Conservation (phyloP, 106 monocot genomes). For the Narthecium ossifragum region DNA sequence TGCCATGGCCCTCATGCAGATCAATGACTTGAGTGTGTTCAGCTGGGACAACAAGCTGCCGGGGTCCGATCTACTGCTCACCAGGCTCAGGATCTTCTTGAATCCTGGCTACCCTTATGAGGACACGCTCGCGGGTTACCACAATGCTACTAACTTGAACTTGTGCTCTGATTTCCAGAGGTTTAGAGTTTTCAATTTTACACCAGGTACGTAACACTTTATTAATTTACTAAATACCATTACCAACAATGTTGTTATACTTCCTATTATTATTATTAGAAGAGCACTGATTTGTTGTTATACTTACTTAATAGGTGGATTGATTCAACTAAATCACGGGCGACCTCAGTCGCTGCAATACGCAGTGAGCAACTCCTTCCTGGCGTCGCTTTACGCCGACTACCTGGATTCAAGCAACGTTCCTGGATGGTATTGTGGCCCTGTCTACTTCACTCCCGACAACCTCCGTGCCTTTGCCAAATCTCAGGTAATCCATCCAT, state of each 20-base stretch:
- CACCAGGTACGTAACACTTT: constrained; percentile 56
- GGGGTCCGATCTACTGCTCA: constrained; percentile 62
- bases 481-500: constrained; percentile 40
- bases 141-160: constrained; percentile 38
- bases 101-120: constrained; percentile 91
- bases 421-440: constrained; percentile 76
- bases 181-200: constrained; percentile 72
- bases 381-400: constrained; percentile 73
- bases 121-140: constrained; percentile 54
- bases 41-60: constrained; percentile 99
- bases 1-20: constrained; percentile 40
- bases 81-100: constrained; percentile 75
- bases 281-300: not conserved
- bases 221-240: too few relatives aligned
- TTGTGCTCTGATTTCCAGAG: constrained; percentile 52
- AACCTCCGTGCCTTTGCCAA: constrained; percentile 55
- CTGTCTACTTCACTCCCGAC: constrained; percentile 35
- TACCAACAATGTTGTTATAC: not conserved
- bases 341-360: constrained; percentile 56
- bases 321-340: constrained; percentile 78
- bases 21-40: constrained; percentile 51
- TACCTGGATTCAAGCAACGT: constrained; percentile 50
- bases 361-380: constrained; percentile 40
- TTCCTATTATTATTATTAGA: not conserved
- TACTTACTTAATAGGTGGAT: constrained; percentile 36